Evolutionary conservation across 768 basidiomycete genomes (phyloP).

Genomic region (Leccinum ochraceum): DNA sequence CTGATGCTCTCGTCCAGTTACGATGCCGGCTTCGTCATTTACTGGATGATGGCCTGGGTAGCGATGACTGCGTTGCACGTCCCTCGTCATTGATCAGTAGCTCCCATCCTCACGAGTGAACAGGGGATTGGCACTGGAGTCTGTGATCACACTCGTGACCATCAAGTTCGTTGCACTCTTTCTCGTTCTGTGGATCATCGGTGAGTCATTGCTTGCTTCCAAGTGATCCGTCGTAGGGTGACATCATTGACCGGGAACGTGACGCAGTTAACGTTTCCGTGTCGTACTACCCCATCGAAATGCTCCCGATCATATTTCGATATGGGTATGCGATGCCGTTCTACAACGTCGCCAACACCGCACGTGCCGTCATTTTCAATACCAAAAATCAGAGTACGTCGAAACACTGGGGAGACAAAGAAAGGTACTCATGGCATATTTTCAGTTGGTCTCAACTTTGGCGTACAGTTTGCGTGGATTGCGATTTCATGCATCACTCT

Average conservation of each 20-base stretch:
- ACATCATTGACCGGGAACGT: not conserved
- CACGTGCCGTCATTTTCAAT: slow-evolving; percentile 63
- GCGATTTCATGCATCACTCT: slow-evolving; percentile 55
- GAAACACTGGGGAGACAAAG: not conserved
- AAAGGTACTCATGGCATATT: not conserved
- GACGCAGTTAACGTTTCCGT: slow-evolving; percentile 58
- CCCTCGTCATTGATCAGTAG: not conserved
- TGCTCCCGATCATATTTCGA: slow-evolving; percentile 56
- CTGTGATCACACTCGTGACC: slow-evolving; percentile 58
- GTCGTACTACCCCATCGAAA: slow-evolving; percentile 54
- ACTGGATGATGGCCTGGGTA: slow-evolving; percentile 66
- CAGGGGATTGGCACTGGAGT: slow-evolving; percentile 63
- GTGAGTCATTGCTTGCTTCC: slow-evolving; percentile 29
- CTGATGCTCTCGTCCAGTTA: slow-evolving; percentile 33
- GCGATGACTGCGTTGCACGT: slow-evolving; percentile 60
- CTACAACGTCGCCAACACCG: slow-evolving; percentile 64
- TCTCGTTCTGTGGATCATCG: slow-evolving; percentile 64
- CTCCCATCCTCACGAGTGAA: slow-evolving; percentile 1
- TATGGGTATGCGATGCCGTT: slow-evolving; percentile 75
- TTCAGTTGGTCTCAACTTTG: slow-evolving; percentile 63
- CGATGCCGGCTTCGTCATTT: slow-evolving; percentile 58
- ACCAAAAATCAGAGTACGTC: slow-evolving; percentile 60
- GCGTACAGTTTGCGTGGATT: slow-evolving; percentile 58
- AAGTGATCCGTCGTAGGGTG: not conserved
- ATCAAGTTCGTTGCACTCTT: slow-evolving; percentile 55